Evolutionary conservation across 2,329 filamentous ascomycete genomes (phyloP), one percentile per base, ranked within the genome.

Genomic region (Tolypocladium paradoxum): DNA sequence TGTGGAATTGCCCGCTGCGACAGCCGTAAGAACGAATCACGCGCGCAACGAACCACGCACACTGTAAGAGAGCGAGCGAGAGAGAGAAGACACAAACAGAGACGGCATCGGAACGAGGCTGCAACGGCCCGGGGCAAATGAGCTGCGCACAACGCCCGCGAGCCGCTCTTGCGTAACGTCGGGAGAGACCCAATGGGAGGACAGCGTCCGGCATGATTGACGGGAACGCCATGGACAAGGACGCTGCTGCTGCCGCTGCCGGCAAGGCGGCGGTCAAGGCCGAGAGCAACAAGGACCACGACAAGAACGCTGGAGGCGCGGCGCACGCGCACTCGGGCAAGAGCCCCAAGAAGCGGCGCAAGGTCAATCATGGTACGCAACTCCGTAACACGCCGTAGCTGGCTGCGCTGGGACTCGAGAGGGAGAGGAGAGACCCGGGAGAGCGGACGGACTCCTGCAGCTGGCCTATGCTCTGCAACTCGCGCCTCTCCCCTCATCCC

Each of bases 281-380:
- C 51, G 65, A 62, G 52, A 63, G 65, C 57, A 62, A 58, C 52
- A 61, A 61, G 49, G 67, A 66, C 52, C 62, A 65, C 53, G 56
- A 60, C 52, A 60, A 57, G 48, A 37, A 47, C 16, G 31, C 36
- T 37, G 52, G 43, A 46, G 34, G 22, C 34, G 20, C 35, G 24
- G 18, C 48, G 34, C 34, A 50, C 3, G 29, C 36, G 6, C 45
- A 48, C 47, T 31, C 52, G 22, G 61, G 72, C 60, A 77, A 79
- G 70, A 87, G 82, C 68, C 84, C 85, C 49, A 91, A 89, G 75
- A 91, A 90, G 78, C 81, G 88, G 73, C 86, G 88, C 76, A 92
- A 92, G 75, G 88, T 92, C 62, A 91, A 90, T 75, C 88, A 92
- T 74, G 88, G 88, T 91, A 82, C 74, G 84, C 71, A 54, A 29